Evolutionary conservation across 2,329 filamentous ascomycete species (phyloP).

Genomic region (Cladophialophora psammophila): DNA sequence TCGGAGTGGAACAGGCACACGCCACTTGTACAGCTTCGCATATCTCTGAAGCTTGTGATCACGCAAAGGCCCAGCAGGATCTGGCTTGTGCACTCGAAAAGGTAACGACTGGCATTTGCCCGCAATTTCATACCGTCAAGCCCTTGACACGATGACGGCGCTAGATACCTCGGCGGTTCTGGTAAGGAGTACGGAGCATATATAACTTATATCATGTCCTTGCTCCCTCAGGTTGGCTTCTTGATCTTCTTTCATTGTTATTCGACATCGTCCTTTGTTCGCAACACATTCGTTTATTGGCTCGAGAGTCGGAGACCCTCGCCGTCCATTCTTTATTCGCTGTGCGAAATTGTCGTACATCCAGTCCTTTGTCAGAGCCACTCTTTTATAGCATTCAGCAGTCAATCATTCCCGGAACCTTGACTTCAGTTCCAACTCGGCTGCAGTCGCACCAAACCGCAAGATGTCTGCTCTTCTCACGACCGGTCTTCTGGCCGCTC

Average conservation of each 20-base stretch:
- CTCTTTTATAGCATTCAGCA: slow-evolving; percentile 28
- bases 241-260: slow-evolving; percentile 23
- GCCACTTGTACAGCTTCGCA: slow-evolving; percentile 8
- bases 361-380: slow-evolving; percentile 30
- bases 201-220: slow-evolving; percentile 23
- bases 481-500: slow-evolving; percentile 33
- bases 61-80: slow-evolving; percentile 15
- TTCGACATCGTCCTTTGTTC: slow-evolving; percentile 29
- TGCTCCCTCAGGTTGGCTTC: slow-evolving; percentile 11
- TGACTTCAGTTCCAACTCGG: slow-evolving; percentile 1
- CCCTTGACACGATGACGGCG: neutral
- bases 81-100: slow-evolving; percentile 8
- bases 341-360: slow-evolving; percentile 36
- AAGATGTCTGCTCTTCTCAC: slow-evolving; percentile 34
- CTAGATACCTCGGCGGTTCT: neutral
- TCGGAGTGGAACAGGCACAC: slow-evolving; percentile 23
- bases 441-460: slow-evolving; percentile 5
- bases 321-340: slow-evolving; percentile 38
- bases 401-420: slow-evolving; percentile 27
- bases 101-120: slow-evolving; percentile 17
- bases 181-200: neutral
- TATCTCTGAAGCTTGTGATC: slow-evolving; percentile 7
- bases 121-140: slow-evolving; percentile 29
- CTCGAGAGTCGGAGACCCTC: slow-evolving; percentile 36
- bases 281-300: slow-evolving; percentile 35